phyloP scores from a whole-genome alignment of 306 rosid species.

The Coriaria nepalensis region DNA sequence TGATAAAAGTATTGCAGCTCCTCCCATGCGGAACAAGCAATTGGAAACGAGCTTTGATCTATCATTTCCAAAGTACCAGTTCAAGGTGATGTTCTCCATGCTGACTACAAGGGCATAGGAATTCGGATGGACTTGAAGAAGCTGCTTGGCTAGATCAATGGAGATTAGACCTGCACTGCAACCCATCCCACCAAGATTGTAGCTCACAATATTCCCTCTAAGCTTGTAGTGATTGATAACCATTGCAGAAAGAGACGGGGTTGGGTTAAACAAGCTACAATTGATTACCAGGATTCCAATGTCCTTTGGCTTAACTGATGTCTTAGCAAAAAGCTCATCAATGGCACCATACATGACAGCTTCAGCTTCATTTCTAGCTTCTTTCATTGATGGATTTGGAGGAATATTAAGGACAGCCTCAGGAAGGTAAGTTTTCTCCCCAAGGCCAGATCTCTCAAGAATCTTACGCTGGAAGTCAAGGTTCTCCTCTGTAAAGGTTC shows the following conservation, averaged over 20 bases:
- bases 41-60: slow-evolving; percentile 83
- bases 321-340: slow-evolving; percentile 62
- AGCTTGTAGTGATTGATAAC: slow-evolving; percentile 77
- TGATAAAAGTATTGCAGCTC: slow-evolving; percentile 73
- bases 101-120: slow-evolving; percentile 75
- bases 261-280: slow-evolving; percentile 83
- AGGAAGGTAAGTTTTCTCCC: slow-evolving; percentile 69
- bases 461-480: slow-evolving; percentile 67
- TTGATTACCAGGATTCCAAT: slow-evolving; percentile 79
- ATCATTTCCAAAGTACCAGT: slow-evolving; percentile 90
- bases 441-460: slow-evolving; percentile 89
- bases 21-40: slow-evolving; percentile 84
- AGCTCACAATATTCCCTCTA: slow-evolving; percentile 66
- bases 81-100: slow-evolving; percentile 91
- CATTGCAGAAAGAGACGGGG: slow-evolving; percentile 91
- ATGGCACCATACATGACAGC: slow-evolving; percentile 81
- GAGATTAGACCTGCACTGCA: slow-evolving; percentile 91
- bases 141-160: slow-evolving; percentile 76
- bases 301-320: slow-evolving; percentile 63
- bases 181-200: slow-evolving; percentile 88
- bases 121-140: slow-evolving; percentile 76
- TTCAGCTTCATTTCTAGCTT: slow-evolving; percentile 89
- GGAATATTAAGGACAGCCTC: slow-evolving; percentile 82
- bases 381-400: slow-evolving; percentile 82
- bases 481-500: slow-evolving; percentile 51